Evolutionary conservation across 2,329 filamentous ascomycete genomes (phyloP).

Genomic region (Hypomyces rosellus): DNA sequence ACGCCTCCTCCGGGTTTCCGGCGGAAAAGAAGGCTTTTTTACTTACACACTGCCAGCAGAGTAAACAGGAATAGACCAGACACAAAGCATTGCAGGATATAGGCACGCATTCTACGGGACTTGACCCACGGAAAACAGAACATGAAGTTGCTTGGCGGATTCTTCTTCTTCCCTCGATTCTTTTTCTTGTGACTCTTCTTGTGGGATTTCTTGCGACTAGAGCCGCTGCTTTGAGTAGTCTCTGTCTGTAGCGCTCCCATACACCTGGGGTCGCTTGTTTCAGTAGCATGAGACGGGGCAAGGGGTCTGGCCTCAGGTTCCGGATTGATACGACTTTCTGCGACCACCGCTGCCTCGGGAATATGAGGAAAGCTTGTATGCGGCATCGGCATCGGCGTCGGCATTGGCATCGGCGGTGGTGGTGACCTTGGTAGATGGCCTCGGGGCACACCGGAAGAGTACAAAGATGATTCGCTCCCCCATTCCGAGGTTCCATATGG

Average conservation of each 20-base stretch:
- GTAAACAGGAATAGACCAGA: constrained; percentile 57
- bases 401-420: background rate
- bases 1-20: background rate
- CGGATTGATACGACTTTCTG: background rate
- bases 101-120: constrained; percentile 46
- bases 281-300: background rate
- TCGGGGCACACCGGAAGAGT: background rate
- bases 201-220: too few relatives aligned
- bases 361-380: background rate
- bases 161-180: background rate
- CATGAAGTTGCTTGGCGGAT: constrained; percentile 37
- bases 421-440: background rate
- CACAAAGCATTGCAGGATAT: constrained; percentile 55
- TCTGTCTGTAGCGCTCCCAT: background rate
- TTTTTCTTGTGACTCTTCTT: too few relatives aligned
- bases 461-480: background rate
- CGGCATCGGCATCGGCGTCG: too few relatives aligned
- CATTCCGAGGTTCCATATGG: constrained; percentile 27
- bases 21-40: background rate
- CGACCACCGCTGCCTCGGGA: background rate
- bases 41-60: constrained; percentile 61
- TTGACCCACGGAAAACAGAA: constrained; percentile 51
- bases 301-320: background rate
- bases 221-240: background rate
- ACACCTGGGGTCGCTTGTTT: background rate